A percentile compares a stretch with the other conserved stretches of the same genome.
Conservation (phyloP, 2,329 filamentous ascomycete genomes). For the Sarocladium kiliense region DNA sequence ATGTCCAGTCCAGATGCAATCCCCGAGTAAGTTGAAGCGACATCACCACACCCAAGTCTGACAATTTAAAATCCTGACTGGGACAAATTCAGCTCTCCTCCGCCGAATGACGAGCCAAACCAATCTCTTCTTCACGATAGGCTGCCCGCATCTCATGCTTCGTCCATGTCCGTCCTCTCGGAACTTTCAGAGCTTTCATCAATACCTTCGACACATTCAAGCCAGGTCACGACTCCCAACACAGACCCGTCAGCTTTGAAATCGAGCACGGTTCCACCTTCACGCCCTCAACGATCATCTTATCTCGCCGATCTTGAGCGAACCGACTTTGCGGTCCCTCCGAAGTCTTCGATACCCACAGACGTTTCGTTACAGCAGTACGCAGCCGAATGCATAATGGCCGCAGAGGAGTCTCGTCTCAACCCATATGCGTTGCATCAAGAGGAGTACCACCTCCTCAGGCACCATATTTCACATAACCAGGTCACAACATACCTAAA, state of each 20-base stretch:
- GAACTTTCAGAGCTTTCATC: conserved; percentile 54
- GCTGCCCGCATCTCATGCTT: conserved; percentile 37
- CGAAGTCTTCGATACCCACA: conserved; percentile 78
- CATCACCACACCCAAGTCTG: conserved; percentile 15
- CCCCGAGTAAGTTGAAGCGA: neutral
- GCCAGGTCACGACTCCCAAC: conserved; percentile 55
- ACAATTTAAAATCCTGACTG: neutral
- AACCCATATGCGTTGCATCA: conserved; percentile 85
- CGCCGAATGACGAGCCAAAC: neutral
- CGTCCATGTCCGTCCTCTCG: conserved; percentile 47
- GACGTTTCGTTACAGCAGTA: conserved; percentile 71
- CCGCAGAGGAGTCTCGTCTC: conserved; percentile 82
- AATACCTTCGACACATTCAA: conserved; percentile 48
- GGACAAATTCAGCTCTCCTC: neutral
- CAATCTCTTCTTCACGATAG: neutral
- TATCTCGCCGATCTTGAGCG: conserved; percentile 23
- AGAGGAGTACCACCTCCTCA: conserved; percentile 76
- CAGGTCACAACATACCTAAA: conserved; percentile 96
- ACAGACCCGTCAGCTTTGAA: conserved; percentile 3
- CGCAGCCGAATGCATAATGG: conserved; percentile 84
- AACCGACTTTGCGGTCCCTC: conserved; percentile 54
- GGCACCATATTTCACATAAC: conserved; percentile 74
- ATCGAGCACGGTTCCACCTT: conserved; percentile 1
- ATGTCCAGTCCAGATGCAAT: neutral
- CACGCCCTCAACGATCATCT: conserved; percentile 13